Conservation (phyloP, 2,329 filamentous ascomycete species). For the Dissoconium aciculare region DNA sequence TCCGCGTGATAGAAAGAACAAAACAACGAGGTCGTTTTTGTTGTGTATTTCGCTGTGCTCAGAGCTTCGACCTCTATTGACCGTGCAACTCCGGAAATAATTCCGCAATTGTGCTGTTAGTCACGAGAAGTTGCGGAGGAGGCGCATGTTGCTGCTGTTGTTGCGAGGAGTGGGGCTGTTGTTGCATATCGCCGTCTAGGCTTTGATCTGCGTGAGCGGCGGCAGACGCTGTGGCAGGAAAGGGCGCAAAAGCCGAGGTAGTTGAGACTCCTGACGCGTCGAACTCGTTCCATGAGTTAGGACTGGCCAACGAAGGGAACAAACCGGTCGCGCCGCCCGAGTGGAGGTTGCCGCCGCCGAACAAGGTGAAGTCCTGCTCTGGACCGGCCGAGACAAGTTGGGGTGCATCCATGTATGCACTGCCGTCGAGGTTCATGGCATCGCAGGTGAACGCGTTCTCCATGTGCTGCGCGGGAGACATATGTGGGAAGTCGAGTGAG, state of each 20-base stretch:
- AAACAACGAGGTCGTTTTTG: too few species aligned
- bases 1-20: too few species aligned
- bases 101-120: conserved; percentile 9
- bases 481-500: conserved; percentile 33
- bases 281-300: conserved; percentile 24
- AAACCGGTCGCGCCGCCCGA: conserved; percentile 17
- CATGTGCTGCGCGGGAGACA: conserved; percentile 59
- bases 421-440: conserved; percentile 45
- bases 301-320: conserved; percentile 16
- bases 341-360: conserved; percentile 17
- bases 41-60: too few species aligned
- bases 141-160: too few species aligned
- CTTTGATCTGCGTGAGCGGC: neutral
- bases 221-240: conserved; percentile 5
- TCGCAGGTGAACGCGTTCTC: conserved; percentile 39
- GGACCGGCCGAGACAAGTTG: conserved; percentile 9
- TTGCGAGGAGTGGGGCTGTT: too few species aligned
- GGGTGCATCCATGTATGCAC: conserved; percentile 1
- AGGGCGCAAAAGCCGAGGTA: conserved; percentile 10
- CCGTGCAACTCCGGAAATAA: conserved; percentile 14
- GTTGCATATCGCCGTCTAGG: too few species aligned
- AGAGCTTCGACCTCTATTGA: too few species aligned
- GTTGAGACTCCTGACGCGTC: conserved; percentile 16
- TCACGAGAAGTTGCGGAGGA: neutral
- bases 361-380: conserved; percentile 48